These are phyloP conservation scores for Globisporangium takayamanum DNA, from an alignment of 352 stramenopile species.

Conservation along the genomic window DNA sequence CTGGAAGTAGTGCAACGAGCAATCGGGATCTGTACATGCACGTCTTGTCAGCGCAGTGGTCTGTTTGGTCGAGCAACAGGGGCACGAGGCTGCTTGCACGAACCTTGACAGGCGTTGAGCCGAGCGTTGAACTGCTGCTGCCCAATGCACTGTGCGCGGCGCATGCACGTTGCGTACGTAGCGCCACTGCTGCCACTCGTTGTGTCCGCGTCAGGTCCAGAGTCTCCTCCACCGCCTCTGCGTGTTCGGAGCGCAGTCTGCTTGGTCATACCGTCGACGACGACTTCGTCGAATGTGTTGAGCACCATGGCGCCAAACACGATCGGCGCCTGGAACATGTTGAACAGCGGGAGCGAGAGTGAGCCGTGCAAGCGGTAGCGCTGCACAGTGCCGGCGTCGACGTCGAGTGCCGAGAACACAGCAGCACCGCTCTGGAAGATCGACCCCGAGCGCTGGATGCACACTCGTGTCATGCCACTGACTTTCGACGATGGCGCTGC, in stretches of 20 bases:
- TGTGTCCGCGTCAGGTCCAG: neutral
- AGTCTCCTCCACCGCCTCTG: neutral
- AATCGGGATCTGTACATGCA: slow-evolving; percentile 38
- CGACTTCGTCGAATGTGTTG: slow-evolving; percentile 28
- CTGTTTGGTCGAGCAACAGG: neutral
- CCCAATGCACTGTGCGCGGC: slow-evolving; percentile 21
- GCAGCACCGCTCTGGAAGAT: slow-evolving; percentile 49
- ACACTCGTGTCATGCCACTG: slow-evolving; percentile 19
- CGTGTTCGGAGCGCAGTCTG: slow-evolving; percentile 18
- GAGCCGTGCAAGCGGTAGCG: slow-evolving; percentile 47
- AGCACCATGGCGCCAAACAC: slow-evolving; percentile 57
- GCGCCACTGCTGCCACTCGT: neutral
- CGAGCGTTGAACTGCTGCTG: slow-evolving; percentile 31
- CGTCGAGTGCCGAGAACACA: slow-evolving; percentile 39
- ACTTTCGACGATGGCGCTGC: slow-evolving; percentile 6
- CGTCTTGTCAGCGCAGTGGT: neutral
- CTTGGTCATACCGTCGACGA: slow-evolving; percentile 39
- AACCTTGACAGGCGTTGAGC: slow-evolving; percentile 51
- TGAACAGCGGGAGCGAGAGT: slow-evolving; percentile 46
- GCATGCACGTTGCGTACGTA: slow-evolving; percentile 14
- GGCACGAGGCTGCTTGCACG: neutral
- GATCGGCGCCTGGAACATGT: slow-evolving; percentile 62
- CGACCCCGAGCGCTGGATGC: slow-evolving; percentile 46
- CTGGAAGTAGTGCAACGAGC: slow-evolving; percentile 61
- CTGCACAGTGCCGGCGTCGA: slow-evolving; percentile 29